Percentiles rank a stretch among this genome's conserved stretches.
Conservation (phyloP, 345 rosid genomes). For the Geranium brycei region DNA sequence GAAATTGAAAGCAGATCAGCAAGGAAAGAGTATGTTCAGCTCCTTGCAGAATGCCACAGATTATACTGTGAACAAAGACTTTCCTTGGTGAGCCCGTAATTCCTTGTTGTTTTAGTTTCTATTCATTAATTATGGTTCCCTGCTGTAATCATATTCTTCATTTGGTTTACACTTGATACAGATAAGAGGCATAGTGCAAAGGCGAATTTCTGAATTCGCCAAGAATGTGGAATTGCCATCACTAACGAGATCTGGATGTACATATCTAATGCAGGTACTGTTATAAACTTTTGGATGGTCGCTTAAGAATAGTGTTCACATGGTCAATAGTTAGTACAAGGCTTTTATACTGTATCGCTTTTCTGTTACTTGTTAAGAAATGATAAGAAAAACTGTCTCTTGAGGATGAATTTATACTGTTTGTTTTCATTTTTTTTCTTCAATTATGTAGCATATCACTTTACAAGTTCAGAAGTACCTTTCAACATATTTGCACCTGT, state of each 20-base stretch:
- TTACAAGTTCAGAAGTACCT: too few species aligned
- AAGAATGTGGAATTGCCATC: slow-evolving; percentile 88
- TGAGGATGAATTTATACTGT: too few species aligned
- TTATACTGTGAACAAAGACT: slow-evolving; percentile 90
- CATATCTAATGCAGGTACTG: slow-evolving; percentile 82
- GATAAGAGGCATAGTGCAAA: slow-evolving; percentile 86
- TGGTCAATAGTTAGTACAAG: too few species aligned
- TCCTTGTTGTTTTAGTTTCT: slow-evolving; percentile 5
- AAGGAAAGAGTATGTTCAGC: slow-evolving; percentile 73
- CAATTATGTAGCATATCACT: too few species aligned
- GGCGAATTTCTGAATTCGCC: slow-evolving; percentile 72
- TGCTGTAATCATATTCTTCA: slow-evolving; percentile 8
- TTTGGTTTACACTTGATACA: slow-evolving; percentile 15
- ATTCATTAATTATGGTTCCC: not conserved
- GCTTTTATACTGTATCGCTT: too few species aligned
- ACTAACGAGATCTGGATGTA: slow-evolving; percentile 93
- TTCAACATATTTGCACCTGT: too few species aligned
- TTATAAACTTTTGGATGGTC: too few species aligned
- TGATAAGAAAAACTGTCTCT: too few species aligned
- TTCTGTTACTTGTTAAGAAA: too few species aligned
- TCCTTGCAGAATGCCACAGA: slow-evolving; percentile 87
- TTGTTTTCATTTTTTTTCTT: too few species aligned
- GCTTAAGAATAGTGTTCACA: too few species aligned
- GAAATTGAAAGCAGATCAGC: slow-evolving; percentile 89
- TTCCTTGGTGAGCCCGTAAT: slow-evolving; percentile 50